A percentile compares a stretch with the other conserved stretches of the same genome.
Conservation (phyloP, 2,329 filamentous ascomycete species). For the Sporothrix protearum region DNA sequence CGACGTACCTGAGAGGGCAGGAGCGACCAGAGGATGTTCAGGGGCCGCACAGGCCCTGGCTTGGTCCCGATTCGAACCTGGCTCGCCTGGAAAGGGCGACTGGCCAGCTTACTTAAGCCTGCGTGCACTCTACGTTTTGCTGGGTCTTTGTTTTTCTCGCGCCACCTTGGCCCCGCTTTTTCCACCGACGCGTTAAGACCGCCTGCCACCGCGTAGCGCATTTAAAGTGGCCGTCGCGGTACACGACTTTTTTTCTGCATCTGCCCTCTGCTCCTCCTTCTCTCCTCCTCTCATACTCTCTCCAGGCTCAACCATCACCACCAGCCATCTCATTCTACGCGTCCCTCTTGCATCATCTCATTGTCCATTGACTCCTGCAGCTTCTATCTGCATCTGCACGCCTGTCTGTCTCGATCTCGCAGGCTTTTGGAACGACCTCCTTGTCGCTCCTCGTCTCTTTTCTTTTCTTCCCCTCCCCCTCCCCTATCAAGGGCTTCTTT, state of each 20-base stretch:
- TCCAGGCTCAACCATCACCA: conserved; percentile 18
- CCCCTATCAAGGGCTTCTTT: conserved; percentile 23
- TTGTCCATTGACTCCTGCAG: conserved; percentile 8
- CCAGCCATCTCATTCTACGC: not conserved
- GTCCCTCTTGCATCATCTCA: not conserved
- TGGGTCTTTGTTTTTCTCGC: conserved; percentile 25
- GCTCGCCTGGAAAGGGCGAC: conserved; percentile 4
- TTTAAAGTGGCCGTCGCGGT: conserved; percentile 29
- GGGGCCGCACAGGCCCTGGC: not conserved
- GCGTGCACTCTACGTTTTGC: not conserved
- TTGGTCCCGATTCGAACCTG: not conserved
- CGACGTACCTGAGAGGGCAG: not conserved
- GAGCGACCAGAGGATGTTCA: not conserved
- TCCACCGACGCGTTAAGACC: conserved; percentile 23
- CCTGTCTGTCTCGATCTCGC: not conserved
- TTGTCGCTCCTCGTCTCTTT: conserved; percentile 1
- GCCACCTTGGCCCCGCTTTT: conserved; percentile 25
- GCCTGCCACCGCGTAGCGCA: conserved; percentile 26
- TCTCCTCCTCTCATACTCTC: not conserved
- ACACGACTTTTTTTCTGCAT: conserved; percentile 24
- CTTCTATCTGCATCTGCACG: conserved; percentile 1
- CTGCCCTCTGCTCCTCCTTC: conserved; percentile 14
- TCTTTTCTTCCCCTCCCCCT: conserved; percentile 18
- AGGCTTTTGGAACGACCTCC: not conserved
- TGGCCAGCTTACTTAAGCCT: conserved; percentile 7